Evolutionary conservation across 1,284 basidiomycete species (phyloP), one percentile per base, ranked within the genome.

Genomic region (Malassezia obtusa): DNA sequence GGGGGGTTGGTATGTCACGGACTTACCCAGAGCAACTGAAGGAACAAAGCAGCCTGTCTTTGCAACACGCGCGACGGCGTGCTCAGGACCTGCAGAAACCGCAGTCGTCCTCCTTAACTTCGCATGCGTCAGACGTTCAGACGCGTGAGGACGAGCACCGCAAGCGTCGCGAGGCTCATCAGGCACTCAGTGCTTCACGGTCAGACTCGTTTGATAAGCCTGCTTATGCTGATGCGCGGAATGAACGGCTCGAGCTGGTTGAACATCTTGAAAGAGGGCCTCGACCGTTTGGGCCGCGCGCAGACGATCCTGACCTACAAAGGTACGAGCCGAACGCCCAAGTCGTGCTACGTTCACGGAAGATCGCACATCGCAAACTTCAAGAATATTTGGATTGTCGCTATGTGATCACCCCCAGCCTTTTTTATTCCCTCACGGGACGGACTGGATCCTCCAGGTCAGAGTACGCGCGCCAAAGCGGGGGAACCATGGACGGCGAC

Each of bases 341-440:
- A 3, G 36, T 22, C 4, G 19, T 9, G 4, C 14, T 47, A 11
- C 45, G 45, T 40, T 83, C 83, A 28, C 85, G 91, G 36, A 73
- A 75, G 2, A 76, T 92, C 6, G 71, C 86, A 1, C 84, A 95
- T 70, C 80, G 83, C 21, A 81, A 85, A 55, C 76, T 96, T 8
- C 83, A 87, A 73, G 83, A 85, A n/a, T 82, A 89, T 74, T 78
- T 98, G 26, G 78, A 80, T 22, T 87, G 84, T 3, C 82, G 92
- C 28, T 92, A 85, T 74, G 87, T 86, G 68, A 79, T 98, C 38
- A 83, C 87, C 0, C 89, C 90, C 0, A 89, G 88, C 0, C 81
- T 80, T 25, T 77, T 98, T 28, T 96, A 98, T 77, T 88, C 88
- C 5, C 41, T 71, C 26, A 38, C 46, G 12, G 14, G 25, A 10